These are phyloP conservation scores for Sclerotinia minor DNA, from an alignment of 2,329 filamentous ascomycete genomes.

Conservation along the genomic window DNA sequence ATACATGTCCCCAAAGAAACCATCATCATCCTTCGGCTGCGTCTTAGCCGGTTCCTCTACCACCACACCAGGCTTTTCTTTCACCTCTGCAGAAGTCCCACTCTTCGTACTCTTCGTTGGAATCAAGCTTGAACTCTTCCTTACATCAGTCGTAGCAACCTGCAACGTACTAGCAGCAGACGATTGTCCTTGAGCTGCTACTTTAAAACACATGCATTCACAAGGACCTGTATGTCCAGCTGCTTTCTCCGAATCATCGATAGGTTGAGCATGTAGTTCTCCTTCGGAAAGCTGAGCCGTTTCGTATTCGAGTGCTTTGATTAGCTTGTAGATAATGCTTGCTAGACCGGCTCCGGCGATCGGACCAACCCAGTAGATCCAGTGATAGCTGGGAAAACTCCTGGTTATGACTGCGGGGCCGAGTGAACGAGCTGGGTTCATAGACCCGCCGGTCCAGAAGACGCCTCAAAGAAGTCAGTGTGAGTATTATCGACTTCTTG, in stretches of 20 bases:
- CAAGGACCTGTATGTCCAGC: conserved; percentile 21
- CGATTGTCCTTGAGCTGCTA: conserved; percentile 1
- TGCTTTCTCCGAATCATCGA: conserved; percentile 19
- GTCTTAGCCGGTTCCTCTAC: background rate
- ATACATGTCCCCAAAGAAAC: conserved; percentile 23
- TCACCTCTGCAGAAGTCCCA: background rate
- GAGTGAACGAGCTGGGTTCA: conserved; percentile 51
- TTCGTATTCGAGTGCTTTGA: conserved; percentile 55
- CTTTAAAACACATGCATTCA: conserved; percentile 25
- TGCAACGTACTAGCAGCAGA: background rate
- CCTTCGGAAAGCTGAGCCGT: conserved; percentile 34
- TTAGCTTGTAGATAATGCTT: conserved; percentile 50
- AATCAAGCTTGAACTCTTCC: conserved; percentile 12
- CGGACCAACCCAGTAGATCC: conserved; percentile 54
- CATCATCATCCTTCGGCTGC: conserved; percentile 15
- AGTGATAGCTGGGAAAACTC: conserved; percentile 47
- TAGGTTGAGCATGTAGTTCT: background rate
- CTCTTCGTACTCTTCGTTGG: conserved; percentile 21
- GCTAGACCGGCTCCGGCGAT: conserved; percentile 52
- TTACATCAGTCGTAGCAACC: background rate
- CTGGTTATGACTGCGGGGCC: conserved; percentile 48
- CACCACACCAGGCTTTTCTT: background rate
- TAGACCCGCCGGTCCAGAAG: conserved; percentile 50
- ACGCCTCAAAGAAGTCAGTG: conserved; percentile 41
- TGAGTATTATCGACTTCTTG: background rate